Base-by-base conservation (phyloP, 2,329 filamentous ascomycete species). In the Fusarium metavorans region DNA sequence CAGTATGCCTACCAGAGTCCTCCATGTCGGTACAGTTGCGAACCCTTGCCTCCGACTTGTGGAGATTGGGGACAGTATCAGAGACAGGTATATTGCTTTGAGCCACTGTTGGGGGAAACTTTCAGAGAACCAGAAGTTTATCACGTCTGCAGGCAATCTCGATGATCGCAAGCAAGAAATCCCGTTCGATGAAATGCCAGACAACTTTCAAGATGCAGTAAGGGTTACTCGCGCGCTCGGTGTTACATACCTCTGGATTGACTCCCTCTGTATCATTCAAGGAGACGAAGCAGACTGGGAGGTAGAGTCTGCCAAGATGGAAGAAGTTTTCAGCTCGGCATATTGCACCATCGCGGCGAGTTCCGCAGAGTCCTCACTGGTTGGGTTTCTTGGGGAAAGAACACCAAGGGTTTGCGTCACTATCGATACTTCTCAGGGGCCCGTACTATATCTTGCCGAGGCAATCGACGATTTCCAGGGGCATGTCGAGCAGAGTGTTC, bases 301-400 rank as follows among this genome's bases (percentile, higher is more conserved):
- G 27, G 10, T 1, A 7, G 27, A 54, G 16, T 27, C 48, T 54
- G 25, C 9, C 27, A 54, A 32, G 48, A 54, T 54, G 48, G 27
- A 54, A 13, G 18, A 54, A 9, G 48, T 54, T 27, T 54, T 54
- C n/a, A 54, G 27, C 48, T 54, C 27, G 10, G 48, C 48, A 30
- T 54, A 34, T n/a, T 54, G 27, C 5, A 30, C 30, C 16, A 54
- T 54, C 3, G 48, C 48, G 13, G 27, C 48, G 11, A 54, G 48
- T n/a, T 54, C 18, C 11, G 48, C 48, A 5, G 0, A 4, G 4
- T 54, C 48, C 18, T 54, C 48, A 0, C 10, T 27, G 4, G 48
- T 14, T 0, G 50, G 50, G 2, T 54, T 54, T 13, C 50, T 54
- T 2, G 8, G 30, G 4, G 9, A 50, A 2, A 54, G 18, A n/a